These are phyloP conservation scores for Jatropha podagrica DNA, from an alignment of 441 rosid species.

Conservation along the genomic window DNA sequence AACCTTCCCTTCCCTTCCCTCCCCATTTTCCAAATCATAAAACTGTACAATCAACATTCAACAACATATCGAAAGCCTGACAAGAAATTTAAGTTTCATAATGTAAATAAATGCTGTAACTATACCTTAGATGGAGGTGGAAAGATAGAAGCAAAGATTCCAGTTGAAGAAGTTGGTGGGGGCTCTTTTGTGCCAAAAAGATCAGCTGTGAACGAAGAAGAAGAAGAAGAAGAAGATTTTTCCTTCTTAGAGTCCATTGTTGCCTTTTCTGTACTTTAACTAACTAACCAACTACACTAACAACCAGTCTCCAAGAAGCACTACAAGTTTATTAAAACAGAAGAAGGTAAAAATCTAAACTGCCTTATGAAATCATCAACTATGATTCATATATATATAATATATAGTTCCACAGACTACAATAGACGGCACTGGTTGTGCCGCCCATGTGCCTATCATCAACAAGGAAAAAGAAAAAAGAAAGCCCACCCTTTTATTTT, in stretches of 20 bases:
- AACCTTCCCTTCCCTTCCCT: background rate
- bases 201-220: conserved; percentile 55
- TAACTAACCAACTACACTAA: background rate
- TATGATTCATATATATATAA: background rate
- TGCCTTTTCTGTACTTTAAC: background rate
- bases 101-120: background rate
- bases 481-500: background rate
- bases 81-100: background rate
- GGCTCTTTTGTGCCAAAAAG: conserved; percentile 70
- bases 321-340: conserved; percentile 18
- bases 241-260: conserved; percentile 59
- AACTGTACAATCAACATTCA: background rate
- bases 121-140: conserved; percentile 57
- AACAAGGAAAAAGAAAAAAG: background rate
- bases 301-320: conserved; percentile 6
- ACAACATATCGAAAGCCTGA: background rate
- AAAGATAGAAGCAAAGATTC: conserved; percentile 65
- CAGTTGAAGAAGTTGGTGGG: conserved; percentile 45
- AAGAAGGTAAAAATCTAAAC: background rate
- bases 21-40: background rate
- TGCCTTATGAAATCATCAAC: conserved; percentile 2
- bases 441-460: conserved; percentile 45
- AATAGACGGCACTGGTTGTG: conserved; percentile 27
- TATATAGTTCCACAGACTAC: background rate
- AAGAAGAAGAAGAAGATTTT: conserved; percentile 37